Percentiles rank a stretch among this genome's conserved stretches.
These are phyloP conservation scores for Pleurotus salmoneostramineus DNA, from an alignment of 768 basidiomycete genomes.

Conservation along the genomic window DNA sequence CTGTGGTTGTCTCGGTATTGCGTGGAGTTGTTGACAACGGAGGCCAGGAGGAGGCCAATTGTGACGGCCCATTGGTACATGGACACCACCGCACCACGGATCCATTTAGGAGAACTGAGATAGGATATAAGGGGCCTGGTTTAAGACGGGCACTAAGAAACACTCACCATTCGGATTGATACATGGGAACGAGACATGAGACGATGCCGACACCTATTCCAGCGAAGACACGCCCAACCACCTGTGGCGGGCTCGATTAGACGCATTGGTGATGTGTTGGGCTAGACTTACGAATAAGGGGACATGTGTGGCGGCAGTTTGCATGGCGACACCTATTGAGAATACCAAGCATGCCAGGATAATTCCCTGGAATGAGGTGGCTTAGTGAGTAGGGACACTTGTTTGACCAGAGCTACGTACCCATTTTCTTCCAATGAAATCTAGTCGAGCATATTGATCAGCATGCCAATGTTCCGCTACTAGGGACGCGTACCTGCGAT, in stretches of 20 bases:
- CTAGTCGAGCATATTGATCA: slow-evolving; percentile 18
- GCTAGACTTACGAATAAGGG: slow-evolving; percentile 49
- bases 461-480: slow-evolving; percentile 9
- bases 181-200: slow-evolving; percentile 55
- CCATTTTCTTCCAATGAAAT: slow-evolving; percentile 52
- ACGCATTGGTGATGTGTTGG: not conserved
- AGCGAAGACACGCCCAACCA: slow-evolving; percentile 69
- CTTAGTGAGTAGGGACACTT: not conserved
- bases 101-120: slow-evolving; percentile 60
- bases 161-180: slow-evolving; percentile 41
- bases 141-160: not conserved
- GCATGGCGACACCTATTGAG: slow-evolving; percentile 61
- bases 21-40: slow-evolving; percentile 66
- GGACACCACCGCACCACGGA: slow-evolving; percentile 70
- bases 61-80: slow-evolving; percentile 73
- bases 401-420: slow-evolving; percentile 8
- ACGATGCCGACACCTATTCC: slow-evolving; percentile 80
- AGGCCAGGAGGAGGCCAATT: slow-evolving; percentile 72
- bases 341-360: slow-evolving; percentile 57
- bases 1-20: slow-evolving; percentile 43
- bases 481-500: slow-evolving; percentile 26
- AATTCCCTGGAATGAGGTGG: slow-evolving; percentile 44
- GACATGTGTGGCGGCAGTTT: slow-evolving; percentile 49
- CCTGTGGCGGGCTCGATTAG: slow-evolving; percentile 13
- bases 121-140: slow-evolving; percentile 1